phyloP scores from a whole-genome alignment of 805 yeast species.

The Metschnikowia amazonensis region DNA sequence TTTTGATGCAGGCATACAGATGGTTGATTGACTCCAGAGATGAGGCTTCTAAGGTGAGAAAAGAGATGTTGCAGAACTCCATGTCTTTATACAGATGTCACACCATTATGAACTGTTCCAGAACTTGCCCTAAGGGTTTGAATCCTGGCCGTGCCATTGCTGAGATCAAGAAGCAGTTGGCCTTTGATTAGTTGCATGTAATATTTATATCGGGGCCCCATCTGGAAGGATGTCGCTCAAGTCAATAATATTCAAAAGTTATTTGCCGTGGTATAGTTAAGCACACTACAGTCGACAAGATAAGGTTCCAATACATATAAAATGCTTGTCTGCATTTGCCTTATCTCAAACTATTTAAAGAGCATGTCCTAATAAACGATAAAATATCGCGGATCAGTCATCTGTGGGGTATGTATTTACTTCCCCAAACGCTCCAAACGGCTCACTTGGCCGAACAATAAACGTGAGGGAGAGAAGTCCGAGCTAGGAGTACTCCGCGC shows the following conservation, averaged over 20 bases:
- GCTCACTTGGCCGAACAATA: background rate
- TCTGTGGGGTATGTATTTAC: background rate
- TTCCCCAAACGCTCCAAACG: background rate
- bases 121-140: constrained; percentile 97
- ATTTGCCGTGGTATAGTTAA: background rate
- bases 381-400: background rate
- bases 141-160: constrained; percentile 98
- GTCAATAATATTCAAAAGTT: constrained; percentile 1
- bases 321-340: no score
- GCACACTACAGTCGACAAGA: background rate
- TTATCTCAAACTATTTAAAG: no score
- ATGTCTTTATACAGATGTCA: constrained; percentile 99
- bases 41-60: constrained; percentile 77
- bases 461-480: constrained; percentile 1
- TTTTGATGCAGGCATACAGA: constrained; percentile 97
- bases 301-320: background rate
- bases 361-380: background rate
- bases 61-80: constrained; percentile 87
- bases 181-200: constrained; percentile 51
- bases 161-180: constrained; percentile 90
- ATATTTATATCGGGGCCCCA: constrained; percentile 8
- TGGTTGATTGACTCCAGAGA: constrained; percentile 98
- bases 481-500: background rate
- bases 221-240: background rate
- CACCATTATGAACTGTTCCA: constrained; percentile 98